Evolutionary conservation across 2,329 filamentous ascomycete genomes (phyloP), one percentile per base, ranked within the genome.

Genomic region (Pseudogymnoascus sp.): DNA sequence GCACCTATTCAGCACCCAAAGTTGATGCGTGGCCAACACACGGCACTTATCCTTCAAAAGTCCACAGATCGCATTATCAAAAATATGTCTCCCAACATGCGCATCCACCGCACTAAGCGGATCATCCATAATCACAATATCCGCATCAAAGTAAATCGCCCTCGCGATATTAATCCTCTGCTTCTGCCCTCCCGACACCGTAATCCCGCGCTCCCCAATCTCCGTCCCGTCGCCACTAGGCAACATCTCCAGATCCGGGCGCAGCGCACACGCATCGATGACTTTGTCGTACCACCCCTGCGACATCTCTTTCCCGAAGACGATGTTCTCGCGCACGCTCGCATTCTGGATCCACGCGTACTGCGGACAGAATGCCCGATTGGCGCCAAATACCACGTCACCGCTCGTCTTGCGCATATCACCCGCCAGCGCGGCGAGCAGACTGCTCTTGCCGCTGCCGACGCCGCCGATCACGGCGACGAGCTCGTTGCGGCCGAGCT

Each of bases 321-420:
- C 77, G 65, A 99, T 96, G 71, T 99, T 99, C 36, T 96, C 86
- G 67, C 86, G 87, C 3, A 98, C 84, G 0, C 89, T 90, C 0
- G 92, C 83, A 72, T 98, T 98, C 73, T 98, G 93, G 60, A 99
- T 96, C 95, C 95, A 99, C 0, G 95, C 91, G 72, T 96, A 96
- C 73, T 99, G 93, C 0, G 93, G 93, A 69, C 95, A 98, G 71
- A 96, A 97, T 0, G 93, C 91, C 67, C 93, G 83, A 2, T 86
- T 88, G 0, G 91, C 91, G 43, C 93, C 90, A 69, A 95, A 83
- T 0, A 85, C 83, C 5, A 96, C 83, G 39, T 88, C 82, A 10
- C 92, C 92, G 3, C 77, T 79, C 0, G 90, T 96, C 74, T 88
- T 89, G 51, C 92, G 86, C 93, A 98, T 98, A 68, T 98, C 93